These are phyloP conservation scores for Lepidium sativum DNA, from an alignment of 345 rosid species.

Conservation along the genomic window DNA sequence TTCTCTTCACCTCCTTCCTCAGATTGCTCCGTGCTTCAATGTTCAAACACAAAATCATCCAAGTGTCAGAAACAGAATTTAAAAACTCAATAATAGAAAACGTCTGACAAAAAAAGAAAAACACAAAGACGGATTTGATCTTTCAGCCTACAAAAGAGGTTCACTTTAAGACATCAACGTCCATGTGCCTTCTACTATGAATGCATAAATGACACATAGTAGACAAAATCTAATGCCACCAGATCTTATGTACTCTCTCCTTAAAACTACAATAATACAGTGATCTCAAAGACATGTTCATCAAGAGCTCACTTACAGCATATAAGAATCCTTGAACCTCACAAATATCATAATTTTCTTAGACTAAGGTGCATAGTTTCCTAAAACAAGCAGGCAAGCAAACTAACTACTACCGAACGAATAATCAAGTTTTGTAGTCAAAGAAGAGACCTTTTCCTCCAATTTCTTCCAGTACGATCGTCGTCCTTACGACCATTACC, in stretches of 20 bases:
- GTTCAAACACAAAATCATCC: not conserved
- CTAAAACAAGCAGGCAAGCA: not conserved
- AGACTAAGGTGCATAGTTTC: not conserved
- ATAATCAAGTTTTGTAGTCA: constrained; percentile 25
- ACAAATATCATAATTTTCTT: not conserved
- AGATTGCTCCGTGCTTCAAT: constrained; percentile 17
- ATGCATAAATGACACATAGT: not conserved
- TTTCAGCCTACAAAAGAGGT: not conserved
- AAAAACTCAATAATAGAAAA: not conserved
- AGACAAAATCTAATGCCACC: not conserved
- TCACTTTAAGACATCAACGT: not conserved
- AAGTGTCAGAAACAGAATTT: not conserved
- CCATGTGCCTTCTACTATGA: not conserved
- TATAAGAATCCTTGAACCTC: not conserved
- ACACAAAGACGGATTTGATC: not conserved
- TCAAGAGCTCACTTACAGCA: not conserved
- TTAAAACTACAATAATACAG: not conserved
- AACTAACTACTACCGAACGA: not conserved
- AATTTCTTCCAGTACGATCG: constrained; percentile 27
- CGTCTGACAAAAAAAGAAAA: not conserved
- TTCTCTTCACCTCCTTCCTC: constrained; percentile 5
- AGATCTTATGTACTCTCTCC: not conserved
- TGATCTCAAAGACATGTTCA: not conserved
- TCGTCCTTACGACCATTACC: constrained; percentile 33
- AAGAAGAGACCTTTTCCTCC: constrained; percentile 45